Conservation (phyloP, 2,329 filamentous ascomycete species). For the Stemphylium vesicarium region DNA sequence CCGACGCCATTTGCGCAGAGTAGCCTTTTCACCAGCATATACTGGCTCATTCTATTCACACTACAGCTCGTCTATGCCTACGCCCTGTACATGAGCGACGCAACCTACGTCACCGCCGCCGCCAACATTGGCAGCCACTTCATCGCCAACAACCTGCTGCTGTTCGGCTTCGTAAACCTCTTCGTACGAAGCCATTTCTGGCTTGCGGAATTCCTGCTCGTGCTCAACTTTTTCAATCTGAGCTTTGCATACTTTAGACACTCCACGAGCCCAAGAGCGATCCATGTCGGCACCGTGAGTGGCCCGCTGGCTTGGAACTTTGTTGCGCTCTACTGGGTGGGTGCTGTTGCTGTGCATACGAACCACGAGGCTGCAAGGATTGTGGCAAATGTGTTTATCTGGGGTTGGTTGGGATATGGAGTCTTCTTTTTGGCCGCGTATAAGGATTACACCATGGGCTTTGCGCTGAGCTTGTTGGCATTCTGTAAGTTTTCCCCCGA, state of each 20-base stretch:
- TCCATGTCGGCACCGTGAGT: constrained; percentile 77
- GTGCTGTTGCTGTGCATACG: constrained; percentile 77
- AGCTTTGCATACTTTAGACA: constrained; percentile 81
- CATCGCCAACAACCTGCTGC: constrained; percentile 82
- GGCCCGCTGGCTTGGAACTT: constrained; percentile 87
- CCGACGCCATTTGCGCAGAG: constrained; percentile 79
- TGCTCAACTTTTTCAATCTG: constrained; percentile 84
- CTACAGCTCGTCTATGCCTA: constrained; percentile 77
- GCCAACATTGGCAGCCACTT: constrained; percentile 83
- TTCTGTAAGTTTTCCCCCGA: constrained; percentile 60
- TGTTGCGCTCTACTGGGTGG: constrained; percentile 87
- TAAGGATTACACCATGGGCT: constrained; percentile 80
- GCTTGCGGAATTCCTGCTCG: constrained; percentile 75
- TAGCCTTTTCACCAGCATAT: constrained; percentile 67
- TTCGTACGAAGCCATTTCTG: constrained; percentile 79
- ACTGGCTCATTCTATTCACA: constrained; percentile 79
- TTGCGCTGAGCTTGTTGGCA: constrained; percentile 74
- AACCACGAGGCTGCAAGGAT: constrained; percentile 73
- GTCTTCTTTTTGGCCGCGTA: constrained; percentile 75
- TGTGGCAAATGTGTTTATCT: constrained; percentile 86
- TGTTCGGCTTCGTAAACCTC: constrained; percentile 82
- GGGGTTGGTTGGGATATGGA: constrained; percentile 80
- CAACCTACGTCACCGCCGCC: constrained; percentile 69
- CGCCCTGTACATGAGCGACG: constrained; percentile 74
- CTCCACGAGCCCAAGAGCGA: constrained; percentile 71